Evolutionary conservation across 2,329 filamentous ascomycete genomes (phyloP), one percentile per base, ranked within the genome.

Genomic region (Blastomyces percursus): DNA sequence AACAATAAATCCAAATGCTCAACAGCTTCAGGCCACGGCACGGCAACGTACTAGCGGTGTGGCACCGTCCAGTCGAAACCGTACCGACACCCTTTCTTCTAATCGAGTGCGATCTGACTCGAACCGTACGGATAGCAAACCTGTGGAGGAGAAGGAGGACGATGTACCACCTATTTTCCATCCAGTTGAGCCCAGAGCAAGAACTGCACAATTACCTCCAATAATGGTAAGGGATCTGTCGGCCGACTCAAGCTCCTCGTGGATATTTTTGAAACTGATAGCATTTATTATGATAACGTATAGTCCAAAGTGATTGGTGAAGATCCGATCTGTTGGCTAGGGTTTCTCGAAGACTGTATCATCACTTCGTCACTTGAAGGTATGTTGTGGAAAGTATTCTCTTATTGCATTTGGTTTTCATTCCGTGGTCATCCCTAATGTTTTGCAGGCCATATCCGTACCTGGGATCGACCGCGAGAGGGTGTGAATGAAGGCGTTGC

Each of bases 331-430:
- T 90, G 86, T 73, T 96, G 92, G 88, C 77, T 99, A 48, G 89
- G 87, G n/a, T 99, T 99, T 70, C 92, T 93, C 61, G 88, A 96
- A 73, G 87, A 96, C 69, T 88, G 88, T 66, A 96, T 99, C 67
- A 86, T 97, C 71, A 96, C 91, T 44, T 91, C 90, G 67, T 96
- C 91, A 77, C 89, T 91, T 72, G 89, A 87, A 77, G 93, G 93
- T 95, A 79, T 75, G 87, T 80, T 32, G 21, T 40, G 11, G 2
- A 8, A 4, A 6, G 16, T 35, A 63, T 61, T 27, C 24, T 4
- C 35, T 44, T 9, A 6, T 38, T 46, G 3, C 21, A n/a, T 32
- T 12, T 16, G 27, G 11, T 5, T 48, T 27, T 38, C 46, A 19
- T n/a, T 40, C 14, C 32, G 44, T 44, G 24, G 51, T 64, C 66